Evolutionary conservation across 768 basidiomycete genomes (phyloP), one percentile per base, ranked within the genome.

Genomic region (Stropharia rugosoannulata): DNA sequence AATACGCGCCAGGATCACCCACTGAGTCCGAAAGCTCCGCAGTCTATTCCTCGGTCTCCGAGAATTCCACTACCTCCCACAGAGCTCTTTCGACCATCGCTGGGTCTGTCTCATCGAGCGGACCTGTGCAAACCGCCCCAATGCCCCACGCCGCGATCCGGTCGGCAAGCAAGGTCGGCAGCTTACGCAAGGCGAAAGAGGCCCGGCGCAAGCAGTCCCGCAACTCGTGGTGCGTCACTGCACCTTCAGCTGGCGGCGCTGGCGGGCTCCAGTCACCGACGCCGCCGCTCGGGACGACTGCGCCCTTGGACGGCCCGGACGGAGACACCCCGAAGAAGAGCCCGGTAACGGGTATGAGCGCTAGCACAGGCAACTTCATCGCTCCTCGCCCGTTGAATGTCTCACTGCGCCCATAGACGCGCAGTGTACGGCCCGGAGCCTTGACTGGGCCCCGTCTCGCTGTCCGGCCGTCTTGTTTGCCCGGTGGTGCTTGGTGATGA

Each of bases 1-100:
- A 61, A 35, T 66, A 62, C 22, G 62, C 60, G 19, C 64, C 68
- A 15, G 65, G 61, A 27, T 70, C 68, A 5, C 68, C 67, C 2
- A 65, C 64, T 22, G 64, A 66, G 49, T 66, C 67, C 46, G 60
- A 62, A 18, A 54, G 63, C 3, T 72, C 70, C 8, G 60, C 68
- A 18, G 43, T 66, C 43, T 66, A 68, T 55, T 71, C 70, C 1
- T 66, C 70, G 10, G 49, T 62, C 10, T 71, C 55, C 15, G 49
- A 38, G 40, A 35, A 49, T 16, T 56, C 55, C 18, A 39, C 29
- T 32, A 32, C 40, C 32, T 56, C 55, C 13, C 18, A 57, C 32
- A 41, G 46, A 43, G 16, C 42, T 52, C 15, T 51, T 40, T 22
- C 53, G 11, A 29, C 44, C 13, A 55, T 47, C 45, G 54, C 51